Conservation (phyloP, 2,329 filamentous ascomycete species). For the Scedosporium apiospermum region DNA sequence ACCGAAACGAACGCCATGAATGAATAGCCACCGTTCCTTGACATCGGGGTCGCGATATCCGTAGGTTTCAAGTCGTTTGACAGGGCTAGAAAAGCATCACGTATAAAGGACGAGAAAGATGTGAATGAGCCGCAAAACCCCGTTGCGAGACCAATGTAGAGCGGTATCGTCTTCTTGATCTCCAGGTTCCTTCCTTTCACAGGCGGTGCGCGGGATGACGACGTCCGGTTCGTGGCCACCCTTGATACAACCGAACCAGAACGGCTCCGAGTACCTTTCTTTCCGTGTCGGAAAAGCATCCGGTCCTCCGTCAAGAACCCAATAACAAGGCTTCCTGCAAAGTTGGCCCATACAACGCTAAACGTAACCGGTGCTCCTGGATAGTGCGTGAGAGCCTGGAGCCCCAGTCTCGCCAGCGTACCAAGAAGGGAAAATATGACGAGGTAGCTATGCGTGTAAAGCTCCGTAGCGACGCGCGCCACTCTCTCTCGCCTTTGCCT, state of each 20-base stretch:
- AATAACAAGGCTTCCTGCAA: slow-evolving; percentile 71
- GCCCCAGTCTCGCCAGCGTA: slow-evolving; percentile 71
- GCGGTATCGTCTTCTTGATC: slow-evolving; percentile 74
- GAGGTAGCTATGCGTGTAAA: slow-evolving; percentile 73
- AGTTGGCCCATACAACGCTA: slow-evolving; percentile 77
- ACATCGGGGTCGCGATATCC: slow-evolving; percentile 16
- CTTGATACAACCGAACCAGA: slow-evolving; percentile 8
- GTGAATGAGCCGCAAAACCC: slow-evolving; percentile 88
- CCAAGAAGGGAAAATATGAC: slow-evolving; percentile 79
- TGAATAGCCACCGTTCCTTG: slow-evolving; percentile 64
- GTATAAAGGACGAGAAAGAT: slow-evolving; percentile 78
- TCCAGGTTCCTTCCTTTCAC: slow-evolving; percentile 30
- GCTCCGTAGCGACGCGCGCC: slow-evolving; percentile 18
- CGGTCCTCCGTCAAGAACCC: slow-evolving; percentile 77
- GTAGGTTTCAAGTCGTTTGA: slow-evolving; percentile 56
- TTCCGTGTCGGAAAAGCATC: slow-evolving; percentile 62
- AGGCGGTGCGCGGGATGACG: slow-evolving; percentile 12
- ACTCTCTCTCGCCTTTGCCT: neutral
- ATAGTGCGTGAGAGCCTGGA: slow-evolving; percentile 72
- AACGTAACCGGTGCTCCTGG: slow-evolving; percentile 66
- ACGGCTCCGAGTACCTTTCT: neutral
- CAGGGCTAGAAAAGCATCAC: slow-evolving; percentile 69
- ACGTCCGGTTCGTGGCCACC: slow-evolving; percentile 23
- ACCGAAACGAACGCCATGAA: slow-evolving; percentile 75
- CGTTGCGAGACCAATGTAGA: slow-evolving; percentile 79